Evolutionary conservation across 805 yeast genomes (phyloP), one percentile per base, ranked within the genome.

Genomic region (Teunomyces barrocoloradensis): DNA sequence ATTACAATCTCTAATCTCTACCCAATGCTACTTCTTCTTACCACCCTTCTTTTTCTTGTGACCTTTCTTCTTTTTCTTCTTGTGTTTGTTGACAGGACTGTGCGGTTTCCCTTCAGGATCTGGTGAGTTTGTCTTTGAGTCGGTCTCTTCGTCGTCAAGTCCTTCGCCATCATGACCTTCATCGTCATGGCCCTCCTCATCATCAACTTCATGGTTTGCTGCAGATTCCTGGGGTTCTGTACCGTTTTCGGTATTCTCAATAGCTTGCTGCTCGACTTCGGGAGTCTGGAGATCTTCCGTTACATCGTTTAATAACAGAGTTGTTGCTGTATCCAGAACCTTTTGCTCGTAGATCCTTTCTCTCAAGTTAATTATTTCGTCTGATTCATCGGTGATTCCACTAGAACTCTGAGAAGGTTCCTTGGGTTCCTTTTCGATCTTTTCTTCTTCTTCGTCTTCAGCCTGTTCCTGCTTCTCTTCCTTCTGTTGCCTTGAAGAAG

Each of bases 341-440:
- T 34, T 34, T 28, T 45, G 48, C 45, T 68, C 73, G 44, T 68
- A 68, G 1, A 65, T 49, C 41, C 73, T 52, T 51, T 65, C 63
- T 39, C 68, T 50, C 45, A 64, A 54, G 44, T 66, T 65, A 71
- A 68, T 66, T 9, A 65, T 54, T 43, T 66, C 73, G 49, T 66
- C 71, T 0, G 71, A 60, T 25, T 65, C 73, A 42, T 66, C 40
- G 1, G 72, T 68, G 7, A 61, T 45, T 17, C 43, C 38, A 5
- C 50, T 33, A 10, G 45, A 43, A 30, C 50, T 46, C 12, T 46
- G 49, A 28, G 43, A 32, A 5, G 34, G 20, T 21, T 34, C 33
- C 32, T 43, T 47, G 4, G 27, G 18, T 40, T 53, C 53, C 12
- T 39, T 35, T 25, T 43, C 46, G 17, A 20, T 30, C 27, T 46